Percentiles rank a stretch among this genome's conserved stretches.
phyloP scores from a whole-genome alignment of 371 early-diverging fungal species.

The Saksenaea oblongispora region DNA sequence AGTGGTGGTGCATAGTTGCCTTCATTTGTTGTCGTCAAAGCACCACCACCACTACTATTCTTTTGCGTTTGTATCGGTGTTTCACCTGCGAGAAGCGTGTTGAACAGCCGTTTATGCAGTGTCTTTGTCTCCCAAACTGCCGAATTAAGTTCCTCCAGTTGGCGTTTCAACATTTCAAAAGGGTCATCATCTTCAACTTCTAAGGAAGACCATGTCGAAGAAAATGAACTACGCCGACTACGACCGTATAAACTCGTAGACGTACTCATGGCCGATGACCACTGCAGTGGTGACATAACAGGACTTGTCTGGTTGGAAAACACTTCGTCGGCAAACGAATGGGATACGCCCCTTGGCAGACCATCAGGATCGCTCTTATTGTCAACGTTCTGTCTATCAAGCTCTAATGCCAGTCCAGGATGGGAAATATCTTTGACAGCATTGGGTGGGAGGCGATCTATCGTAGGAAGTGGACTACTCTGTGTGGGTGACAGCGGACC shows the following conservation, averaged over 20 bases:
- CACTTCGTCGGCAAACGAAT: conserved; percentile 13
- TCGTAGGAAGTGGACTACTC: conserved; percentile 32
- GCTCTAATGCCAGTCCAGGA: not conserved
- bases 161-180: conserved; percentile 15
- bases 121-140: conserved; percentile 24
- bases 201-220: conserved; percentile 7
- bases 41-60: not conserved
- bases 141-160: conserved; percentile 16
- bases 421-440: not conserved
- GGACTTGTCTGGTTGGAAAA: conserved; percentile 28
- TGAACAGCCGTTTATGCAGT: conserved; percentile 16
- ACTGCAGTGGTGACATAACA: conserved; percentile 29
- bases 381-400: not conserved
- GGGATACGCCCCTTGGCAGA: conserved; percentile 14
- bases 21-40: not conserved
- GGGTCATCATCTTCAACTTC: conserved; percentile 14
- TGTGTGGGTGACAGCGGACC: not conserved
- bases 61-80: not conserved
- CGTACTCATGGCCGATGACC: conserved; percentile 25
- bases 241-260: conserved; percentile 8
- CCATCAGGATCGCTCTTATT: not conserved
- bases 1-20: conserved; percentile 18
- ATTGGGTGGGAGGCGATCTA: not conserved
- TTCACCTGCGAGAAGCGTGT: conserved; percentile 15
- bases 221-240: conserved; percentile 16